A percentile compares a stretch with the other conserved stretches of the same genome.
Evolutionary conservation across 148 eudicot genomes (phyloP).

Genomic region (Amaranthus hypochondriacus): DNA sequence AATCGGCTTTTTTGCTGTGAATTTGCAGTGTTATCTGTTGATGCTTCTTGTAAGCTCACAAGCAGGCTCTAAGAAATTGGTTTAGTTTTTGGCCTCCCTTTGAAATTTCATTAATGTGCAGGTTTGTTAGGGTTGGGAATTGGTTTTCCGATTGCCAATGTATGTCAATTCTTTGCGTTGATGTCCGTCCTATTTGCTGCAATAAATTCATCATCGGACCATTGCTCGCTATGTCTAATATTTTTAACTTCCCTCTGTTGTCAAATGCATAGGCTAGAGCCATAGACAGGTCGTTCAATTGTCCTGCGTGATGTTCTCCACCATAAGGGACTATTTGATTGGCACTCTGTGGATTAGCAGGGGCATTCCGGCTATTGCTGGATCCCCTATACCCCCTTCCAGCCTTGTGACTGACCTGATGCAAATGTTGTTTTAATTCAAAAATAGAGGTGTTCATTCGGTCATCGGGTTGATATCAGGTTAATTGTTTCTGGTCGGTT

Average conservation of each 20-base stretch:
- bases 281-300: conserved; percentile 54
- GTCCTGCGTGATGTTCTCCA: conserved; percentile 33
- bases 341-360: conserved; percentile 32
- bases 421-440: neutral
- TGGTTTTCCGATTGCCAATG: conserved; percentile 35
- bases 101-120: conserved; percentile 73
- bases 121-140: conserved; percentile 42
- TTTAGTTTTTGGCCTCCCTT: conserved; percentile 77
- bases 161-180: conserved; percentile 34
- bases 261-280: conserved; percentile 61
- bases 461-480: neutral
- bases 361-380: conserved; percentile 30
- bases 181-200: conserved; percentile 49
- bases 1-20: conserved; percentile 49
- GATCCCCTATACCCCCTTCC: conserved; percentile 38
- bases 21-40: conserved; percentile 31
- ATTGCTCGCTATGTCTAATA: conserved; percentile 39
- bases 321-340: conserved; percentile 60
- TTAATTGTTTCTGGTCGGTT: neutral
- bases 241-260: conserved; percentile 42
- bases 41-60: conserved; percentile 72
- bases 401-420: conserved; percentile 35
- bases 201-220: conserved; percentile 55
- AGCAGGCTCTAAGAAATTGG: conserved; percentile 67
- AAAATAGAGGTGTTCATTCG: too few species aligned